These are phyloP conservation scores for Curvularia eragrostidis DNA, from an alignment of 2,329 filamentous ascomycete species.

Conservation along the genomic window DNA sequence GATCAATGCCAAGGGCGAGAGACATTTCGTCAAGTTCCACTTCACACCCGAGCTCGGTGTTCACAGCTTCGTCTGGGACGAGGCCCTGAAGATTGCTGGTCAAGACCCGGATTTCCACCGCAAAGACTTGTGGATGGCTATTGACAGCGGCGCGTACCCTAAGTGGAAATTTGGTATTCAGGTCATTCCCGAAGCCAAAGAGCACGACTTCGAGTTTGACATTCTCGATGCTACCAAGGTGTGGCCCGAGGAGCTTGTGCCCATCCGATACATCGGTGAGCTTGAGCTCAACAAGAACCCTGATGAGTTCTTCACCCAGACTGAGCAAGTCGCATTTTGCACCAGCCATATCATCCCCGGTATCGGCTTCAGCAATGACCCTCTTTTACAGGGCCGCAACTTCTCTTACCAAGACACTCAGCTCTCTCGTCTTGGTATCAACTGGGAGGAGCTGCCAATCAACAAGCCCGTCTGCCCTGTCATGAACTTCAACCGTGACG, in stretches of 20 bases:
- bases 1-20: conserved; percentile 70
- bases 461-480: conserved; percentile 77
- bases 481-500: conserved; percentile 79
- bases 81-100: conserved; percentile 71
- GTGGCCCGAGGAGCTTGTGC: conserved; percentile 80
- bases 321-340: conserved; percentile 83
- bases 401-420: conserved; percentile 72
- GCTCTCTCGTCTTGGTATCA: conserved; percentile 71
- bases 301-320: conserved; percentile 83
- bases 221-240: conserved; percentile 85
- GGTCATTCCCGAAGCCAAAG: conserved; percentile 71
- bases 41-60: conserved; percentile 78
- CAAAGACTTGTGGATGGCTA: conserved; percentile 77
- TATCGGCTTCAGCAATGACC: conserved; percentile 78
- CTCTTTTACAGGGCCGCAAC: conserved; percentile 76
- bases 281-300: conserved; percentile 79
- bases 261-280: conserved; percentile 78
- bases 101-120: conserved; percentile 80
- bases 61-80: conserved; percentile 79
- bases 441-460: conserved; percentile 79
- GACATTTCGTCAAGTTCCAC: conserved; percentile 79
- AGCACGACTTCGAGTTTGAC: conserved; percentile 84
- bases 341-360: conserved; percentile 81
- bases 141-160: conserved; percentile 72
- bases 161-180: conserved; percentile 88